Percentiles rank a stretch among this genome's conserved stretches.
phyloP scores from a whole-genome alignment of 331 rosid species.

The Pyracantha coccinea region DNA sequence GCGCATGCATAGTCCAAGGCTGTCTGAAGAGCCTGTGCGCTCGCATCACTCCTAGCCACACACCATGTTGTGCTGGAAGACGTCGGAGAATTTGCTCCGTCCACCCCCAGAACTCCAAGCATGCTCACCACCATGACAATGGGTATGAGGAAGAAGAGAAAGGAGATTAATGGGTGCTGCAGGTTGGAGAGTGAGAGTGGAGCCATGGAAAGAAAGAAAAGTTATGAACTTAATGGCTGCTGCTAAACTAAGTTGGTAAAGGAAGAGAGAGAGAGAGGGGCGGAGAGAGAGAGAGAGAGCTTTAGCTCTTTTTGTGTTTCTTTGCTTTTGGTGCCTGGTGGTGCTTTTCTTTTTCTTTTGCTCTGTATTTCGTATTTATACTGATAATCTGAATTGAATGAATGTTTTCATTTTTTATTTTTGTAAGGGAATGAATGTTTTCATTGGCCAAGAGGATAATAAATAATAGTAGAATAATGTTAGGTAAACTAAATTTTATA shows the following conservation, averaged over 20 bases:
- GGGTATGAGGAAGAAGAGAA: background rate
- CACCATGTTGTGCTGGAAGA: constrained; percentile 45
- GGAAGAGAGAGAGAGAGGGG: constrained; percentile 28
- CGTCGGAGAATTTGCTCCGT: constrained; percentile 6
- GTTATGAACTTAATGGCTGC: background rate
- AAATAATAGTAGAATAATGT: no score
- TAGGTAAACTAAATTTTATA: no score
- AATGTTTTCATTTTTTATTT: background rate
- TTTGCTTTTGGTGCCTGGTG: background rate
- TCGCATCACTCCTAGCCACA: constrained; percentile 71
- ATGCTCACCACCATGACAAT: background rate
- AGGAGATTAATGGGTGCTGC: background rate
- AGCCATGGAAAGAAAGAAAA: constrained; percentile 38
- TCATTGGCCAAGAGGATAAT: no score
- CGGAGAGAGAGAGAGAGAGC: background rate
- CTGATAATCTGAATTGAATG: background rate
- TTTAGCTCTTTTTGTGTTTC: background rate
- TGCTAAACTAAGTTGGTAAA: constrained; percentile 35
- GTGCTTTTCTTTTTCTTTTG: background rate
- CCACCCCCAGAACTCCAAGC: background rate
- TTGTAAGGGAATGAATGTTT: no score
- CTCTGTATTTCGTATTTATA: background rate
- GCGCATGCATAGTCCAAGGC: constrained; percentile 81
- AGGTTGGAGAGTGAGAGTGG: background rate
- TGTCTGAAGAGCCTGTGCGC: constrained; percentile 41